Percentiles rank a stretch among this genome's conserved stretches.
phyloP scores from a whole-genome alignment of 352 stramenopile genomes.

The Pythium coloratum region DNA sequence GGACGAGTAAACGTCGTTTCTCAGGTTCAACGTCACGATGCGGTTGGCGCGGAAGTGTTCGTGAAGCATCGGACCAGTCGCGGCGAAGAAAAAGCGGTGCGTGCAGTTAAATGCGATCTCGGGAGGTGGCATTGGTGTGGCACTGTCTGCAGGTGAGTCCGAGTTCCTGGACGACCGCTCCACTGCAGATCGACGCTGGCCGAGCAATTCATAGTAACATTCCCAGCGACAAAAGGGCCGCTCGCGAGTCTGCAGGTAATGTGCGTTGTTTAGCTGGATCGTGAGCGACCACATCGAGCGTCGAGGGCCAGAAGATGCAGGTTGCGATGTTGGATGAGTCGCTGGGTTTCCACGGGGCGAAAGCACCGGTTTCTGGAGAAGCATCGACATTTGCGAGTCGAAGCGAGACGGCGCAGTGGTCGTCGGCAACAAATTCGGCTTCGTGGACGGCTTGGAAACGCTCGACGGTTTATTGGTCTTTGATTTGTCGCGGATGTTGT shows the following conservation, averaged over 20 bases:
- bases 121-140: background rate
- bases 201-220: slow-evolving; percentile 65
- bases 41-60: slow-evolving; percentile 38
- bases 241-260: slow-evolving; percentile 61
- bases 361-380: slow-evolving; percentile 49
- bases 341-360: slow-evolving; percentile 33
- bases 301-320: slow-evolving; percentile 4
- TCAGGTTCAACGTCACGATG: slow-evolving; percentile 38
- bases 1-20: slow-evolving; percentile 78
- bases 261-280: slow-evolving; percentile 58
- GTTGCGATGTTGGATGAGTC: background rate
- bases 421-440: slow-evolving; percentile 12
- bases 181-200: slow-evolving; percentile 56
- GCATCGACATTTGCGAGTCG: slow-evolving; percentile 44
- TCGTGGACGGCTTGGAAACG: background rate
- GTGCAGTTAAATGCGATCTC: slow-evolving; percentile 63
- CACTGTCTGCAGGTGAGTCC: background rate
- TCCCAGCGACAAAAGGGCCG: slow-evolving; percentile 67
- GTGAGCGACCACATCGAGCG: slow-evolving; percentile 52
- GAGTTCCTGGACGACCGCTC: slow-evolving; percentile 31
- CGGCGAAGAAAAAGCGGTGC: slow-evolving; percentile 59
- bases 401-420: slow-evolving; percentile 29
- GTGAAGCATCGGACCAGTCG: slow-evolving; percentile 33
- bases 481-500: background rate
- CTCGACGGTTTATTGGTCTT: background rate